Conservation (phyloP, 495 filamentous ascomycete species). For the Xylaria cubensis region DNA sequence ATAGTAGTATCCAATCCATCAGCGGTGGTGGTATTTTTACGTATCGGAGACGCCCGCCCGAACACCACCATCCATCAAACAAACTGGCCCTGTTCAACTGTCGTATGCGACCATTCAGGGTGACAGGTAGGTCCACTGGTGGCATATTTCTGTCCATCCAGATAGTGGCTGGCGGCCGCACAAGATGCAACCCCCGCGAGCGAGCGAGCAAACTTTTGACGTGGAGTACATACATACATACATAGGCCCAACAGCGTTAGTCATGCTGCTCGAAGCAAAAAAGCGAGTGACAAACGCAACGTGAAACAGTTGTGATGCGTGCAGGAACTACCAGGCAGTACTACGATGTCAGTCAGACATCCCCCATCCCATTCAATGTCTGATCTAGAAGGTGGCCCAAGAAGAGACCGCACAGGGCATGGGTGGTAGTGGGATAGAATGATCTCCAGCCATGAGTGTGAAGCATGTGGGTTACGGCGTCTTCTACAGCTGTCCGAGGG, state of each 20-base stretch:
- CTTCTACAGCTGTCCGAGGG: conserved; percentile 8
- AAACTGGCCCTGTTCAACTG: background rate
- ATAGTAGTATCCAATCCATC: conserved; percentile 22
- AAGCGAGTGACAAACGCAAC: conserved; percentile 22
- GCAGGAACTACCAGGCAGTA: conserved; percentile 17
- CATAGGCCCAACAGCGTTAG: conserved; percentile 4
- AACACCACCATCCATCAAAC: conserved; percentile 4
- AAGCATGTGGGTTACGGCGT: conserved; percentile 12
- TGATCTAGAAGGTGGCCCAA: background rate
- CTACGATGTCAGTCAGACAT: conserved; percentile 7
- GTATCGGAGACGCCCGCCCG: conserved; percentile 4
- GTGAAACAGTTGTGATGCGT: conserved; percentile 18
- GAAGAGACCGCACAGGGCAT: background rate
- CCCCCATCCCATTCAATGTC: background rate
- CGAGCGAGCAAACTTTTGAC: conserved; percentile 22
- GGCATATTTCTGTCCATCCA: background rate
- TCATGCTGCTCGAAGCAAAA: background rate
- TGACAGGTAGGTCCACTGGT: conserved; percentile 4
- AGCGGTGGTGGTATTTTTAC: background rate
- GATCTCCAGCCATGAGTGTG: conserved; percentile 1
- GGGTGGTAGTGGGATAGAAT: background rate
- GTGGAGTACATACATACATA: background rate
- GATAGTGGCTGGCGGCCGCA: conserved; percentile 25
- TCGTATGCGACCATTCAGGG: conserved; percentile 18
- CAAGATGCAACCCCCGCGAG: conserved; percentile 14